These are phyloP conservation scores for Conidiobolus incongruus DNA, from an alignment of 371 early-diverging fungal genomes.

Conservation along the genomic window DNA sequence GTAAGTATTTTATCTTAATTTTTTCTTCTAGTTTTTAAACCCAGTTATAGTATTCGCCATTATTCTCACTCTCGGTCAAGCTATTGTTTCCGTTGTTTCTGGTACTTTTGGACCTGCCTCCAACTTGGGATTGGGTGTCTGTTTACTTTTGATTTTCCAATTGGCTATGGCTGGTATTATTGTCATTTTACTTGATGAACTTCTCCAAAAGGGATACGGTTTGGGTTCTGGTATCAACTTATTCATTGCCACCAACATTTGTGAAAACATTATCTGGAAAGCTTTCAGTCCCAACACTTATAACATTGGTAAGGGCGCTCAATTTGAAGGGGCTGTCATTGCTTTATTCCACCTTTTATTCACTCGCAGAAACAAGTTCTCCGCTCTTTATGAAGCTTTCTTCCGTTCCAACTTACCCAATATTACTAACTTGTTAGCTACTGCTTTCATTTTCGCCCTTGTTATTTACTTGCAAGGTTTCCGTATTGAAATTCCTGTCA, in stretches of 20 bases:
- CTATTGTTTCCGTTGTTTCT: constrained; percentile 90
- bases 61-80: constrained; percentile 93
- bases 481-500: constrained; percentile 97
- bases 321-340: constrained; percentile 98
- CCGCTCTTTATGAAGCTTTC: constrained; percentile 96
- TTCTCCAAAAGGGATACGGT: constrained; percentile 99
- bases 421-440: constrained; percentile 80
- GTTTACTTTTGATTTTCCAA: constrained; percentile 87
- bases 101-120: constrained; percentile 96
- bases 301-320: constrained; percentile 94
- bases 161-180: constrained; percentile 93
- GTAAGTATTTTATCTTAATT: constrained; percentile 19
- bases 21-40: background rate
- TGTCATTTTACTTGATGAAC: constrained; percentile 96
- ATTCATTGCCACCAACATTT: constrained; percentile 99
- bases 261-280: constrained; percentile 99
- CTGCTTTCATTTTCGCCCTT: constrained; percentile 75
- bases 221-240: constrained; percentile 99
- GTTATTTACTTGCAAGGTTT: constrained; percentile 99
- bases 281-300: constrained; percentile 91
- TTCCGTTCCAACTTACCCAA: constrained; percentile 96
- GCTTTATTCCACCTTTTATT: constrained; percentile 89
- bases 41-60: constrained; percentile 46
- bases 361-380: constrained; percentile 91
- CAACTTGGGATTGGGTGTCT: constrained; percentile 84